Conservation (phyloP, 352 stramenopile genomes). For the Globisporangium abappressorium region DNA sequence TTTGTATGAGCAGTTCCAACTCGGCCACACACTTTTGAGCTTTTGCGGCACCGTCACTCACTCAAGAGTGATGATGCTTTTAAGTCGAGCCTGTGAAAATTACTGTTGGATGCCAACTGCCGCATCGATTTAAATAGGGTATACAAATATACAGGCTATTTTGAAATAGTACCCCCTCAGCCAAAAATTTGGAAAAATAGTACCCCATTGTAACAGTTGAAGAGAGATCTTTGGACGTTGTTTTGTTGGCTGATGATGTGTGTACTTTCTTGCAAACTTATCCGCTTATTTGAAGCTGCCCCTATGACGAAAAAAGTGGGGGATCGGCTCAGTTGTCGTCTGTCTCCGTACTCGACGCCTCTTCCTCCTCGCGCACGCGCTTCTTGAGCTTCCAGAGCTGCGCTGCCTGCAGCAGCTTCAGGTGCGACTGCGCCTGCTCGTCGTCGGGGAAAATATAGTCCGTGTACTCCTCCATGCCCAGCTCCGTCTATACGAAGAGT, state of each 20-base stretch:
- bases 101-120: not conserved
- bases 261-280: not conserved
- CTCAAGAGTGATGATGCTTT: not conserved
- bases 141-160: not conserved
- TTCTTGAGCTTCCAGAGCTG: slow-evolving; percentile 96
- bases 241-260: not conserved
- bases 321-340: not conserved
- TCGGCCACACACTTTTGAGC: not conserved
- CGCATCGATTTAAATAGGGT: not conserved
- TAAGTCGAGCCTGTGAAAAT: not conserved
- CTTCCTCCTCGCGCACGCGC: slow-evolving; percentile 48
- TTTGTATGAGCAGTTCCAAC: not conserved
- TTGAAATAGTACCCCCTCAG: not conserved
- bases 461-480: slow-evolving; percentile 97
- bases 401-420: slow-evolving; percentile 97
- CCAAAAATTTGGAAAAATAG: not conserved
- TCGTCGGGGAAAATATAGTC: slow-evolving; percentile 99
- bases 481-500: slow-evolving; percentile 50
- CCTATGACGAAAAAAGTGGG: not conserved
- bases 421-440: slow-evolving; percentile 91
- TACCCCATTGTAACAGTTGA: slow-evolving; percentile 10
- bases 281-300: not conserved
- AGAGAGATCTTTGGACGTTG: not conserved
- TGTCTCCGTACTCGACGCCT: slow-evolving; percentile 1
- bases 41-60: not conserved